Evolutionary conservation across 331 rosid genomes (phyloP).

Genomic region (Quercus tomentella): DNA sequence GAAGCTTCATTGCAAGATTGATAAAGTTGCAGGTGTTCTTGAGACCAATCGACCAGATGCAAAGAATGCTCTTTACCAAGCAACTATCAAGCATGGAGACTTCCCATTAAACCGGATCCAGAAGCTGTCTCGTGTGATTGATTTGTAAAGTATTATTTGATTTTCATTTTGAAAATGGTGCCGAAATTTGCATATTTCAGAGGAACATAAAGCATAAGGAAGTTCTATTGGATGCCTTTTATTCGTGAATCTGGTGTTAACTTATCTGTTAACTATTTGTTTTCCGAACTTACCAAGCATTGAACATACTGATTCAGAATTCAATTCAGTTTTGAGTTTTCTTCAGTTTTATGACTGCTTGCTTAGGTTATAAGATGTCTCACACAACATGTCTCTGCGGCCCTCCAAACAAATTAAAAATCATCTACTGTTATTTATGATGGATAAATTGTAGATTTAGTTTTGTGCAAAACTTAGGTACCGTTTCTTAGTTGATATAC

Average conservation of each 20-base stretch:
- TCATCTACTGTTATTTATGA: not conserved
- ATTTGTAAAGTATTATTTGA: slow-evolving; percentile 37
- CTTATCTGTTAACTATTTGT: slow-evolving; percentile 1
- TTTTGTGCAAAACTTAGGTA: not conserved
- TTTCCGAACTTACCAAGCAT: not conserved
- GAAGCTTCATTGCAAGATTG: slow-evolving; percentile 95
- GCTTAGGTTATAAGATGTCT: not conserved
- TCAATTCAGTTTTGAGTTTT: slow-evolving; percentile 12
- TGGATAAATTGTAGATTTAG: not conserved
- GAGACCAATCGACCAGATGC: slow-evolving; percentile 95
- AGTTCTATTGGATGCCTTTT: slow-evolving; percentile 17
- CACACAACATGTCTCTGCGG: not conserved
- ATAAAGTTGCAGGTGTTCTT: slow-evolving; percentile 88
- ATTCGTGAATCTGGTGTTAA: not conserved
- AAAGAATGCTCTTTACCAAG: slow-evolving; percentile 91
- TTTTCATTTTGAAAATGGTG: not conserved
- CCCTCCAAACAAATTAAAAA: not conserved
- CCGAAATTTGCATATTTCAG: not conserved
- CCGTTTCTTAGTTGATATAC: no score
- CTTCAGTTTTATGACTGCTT: not conserved
- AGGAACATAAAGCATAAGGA: slow-evolving; percentile 1
- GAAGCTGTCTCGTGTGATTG: slow-evolving; percentile 86
- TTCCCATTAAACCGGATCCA: slow-evolving; percentile 85
- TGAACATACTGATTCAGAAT: not conserved
- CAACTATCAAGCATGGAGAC: slow-evolving; percentile 96